Conservation (phyloP, 2,329 filamentous ascomycete genomes). For the Beauveria caledonica region DNA sequence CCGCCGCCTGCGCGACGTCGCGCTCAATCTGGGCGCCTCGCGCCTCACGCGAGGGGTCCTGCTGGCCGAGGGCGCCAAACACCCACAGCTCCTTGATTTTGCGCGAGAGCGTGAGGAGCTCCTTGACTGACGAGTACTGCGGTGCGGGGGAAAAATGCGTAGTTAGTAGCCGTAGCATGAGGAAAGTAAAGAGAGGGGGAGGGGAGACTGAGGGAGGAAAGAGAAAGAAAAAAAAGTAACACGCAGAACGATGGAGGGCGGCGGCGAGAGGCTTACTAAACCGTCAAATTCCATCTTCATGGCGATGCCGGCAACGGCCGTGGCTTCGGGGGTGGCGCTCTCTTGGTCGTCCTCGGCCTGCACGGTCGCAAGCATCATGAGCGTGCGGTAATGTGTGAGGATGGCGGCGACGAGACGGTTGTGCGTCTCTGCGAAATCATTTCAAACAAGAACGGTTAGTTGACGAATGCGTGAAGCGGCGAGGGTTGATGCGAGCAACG, state of each 20-base stretch:
- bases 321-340: conserved; percentile 32
- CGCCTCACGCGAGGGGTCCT: conserved; percentile 26
- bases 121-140: conserved; percentile 36
- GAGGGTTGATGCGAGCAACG: neutral
- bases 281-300: conserved; percentile 39
- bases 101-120: conserved; percentile 35
- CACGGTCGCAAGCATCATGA: conserved; percentile 36
- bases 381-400: conserved; percentile 34
- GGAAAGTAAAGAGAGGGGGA: too few relatives aligned
- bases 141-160: neutral
- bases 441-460: too few relatives aligned
- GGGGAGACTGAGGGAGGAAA: too few relatives aligned
- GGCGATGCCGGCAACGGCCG: conserved; percentile 34
- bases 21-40: conserved; percentile 29
- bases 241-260: too few relatives aligned
- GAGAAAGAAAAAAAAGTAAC: too few relatives aligned
- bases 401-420: conserved; percentile 37
- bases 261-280: conserved; percentile 21
- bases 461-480: neutral
- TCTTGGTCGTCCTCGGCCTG: conserved; percentile 32
- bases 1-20: conserved; percentile 27
- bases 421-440: conserved; percentile 28
- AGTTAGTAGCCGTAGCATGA: accelerated
- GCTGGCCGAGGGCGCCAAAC: conserved; percentile 32
- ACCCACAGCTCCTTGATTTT: conserved; percentile 40